These are phyloP conservation scores for Pythium sp. DNA, from an alignment of 352 stramenopile genomes.

Conservation along the genomic window DNA sequence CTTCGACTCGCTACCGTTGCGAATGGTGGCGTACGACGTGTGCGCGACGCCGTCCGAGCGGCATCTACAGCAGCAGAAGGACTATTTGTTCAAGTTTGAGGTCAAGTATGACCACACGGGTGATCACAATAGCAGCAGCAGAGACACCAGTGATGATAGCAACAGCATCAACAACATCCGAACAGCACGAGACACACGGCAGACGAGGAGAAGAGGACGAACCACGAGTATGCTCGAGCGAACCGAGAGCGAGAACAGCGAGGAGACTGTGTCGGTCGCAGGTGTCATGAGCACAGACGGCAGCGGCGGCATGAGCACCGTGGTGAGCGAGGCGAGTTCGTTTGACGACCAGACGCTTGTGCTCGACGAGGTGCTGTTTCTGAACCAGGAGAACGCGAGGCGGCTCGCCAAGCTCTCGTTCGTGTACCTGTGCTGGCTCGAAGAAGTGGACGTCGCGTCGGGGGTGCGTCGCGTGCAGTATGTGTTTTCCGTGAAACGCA, in stretches of 20 bases:
- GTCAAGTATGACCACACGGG: constrained; percentile 44
- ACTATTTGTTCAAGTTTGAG: constrained; percentile 84
- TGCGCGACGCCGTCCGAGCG: constrained; percentile 18
- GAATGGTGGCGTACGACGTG: constrained; percentile 71
- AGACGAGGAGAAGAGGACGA: constrained; percentile 10
- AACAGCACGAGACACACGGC: neutral
- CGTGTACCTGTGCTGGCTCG: constrained; percentile 67
- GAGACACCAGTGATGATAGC: constrained; percentile 1
- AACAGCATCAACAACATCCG: neutral
- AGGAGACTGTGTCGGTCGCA: constrained; percentile 6
- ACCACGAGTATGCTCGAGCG: constrained; percentile 9
- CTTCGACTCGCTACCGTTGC: constrained; percentile 70
- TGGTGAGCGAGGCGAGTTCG: constrained; percentile 47
- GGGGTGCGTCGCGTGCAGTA: constrained; percentile 66
- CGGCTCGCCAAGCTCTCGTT: constrained; percentile 41
- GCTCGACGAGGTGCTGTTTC: constrained; percentile 32
- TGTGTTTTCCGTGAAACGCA: constrained; percentile 45
- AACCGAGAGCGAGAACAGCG: constrained; percentile 16
- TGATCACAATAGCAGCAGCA: constrained; percentile 4
- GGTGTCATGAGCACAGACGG: constrained; percentile 33
- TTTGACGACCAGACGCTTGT: constrained; percentile 31
- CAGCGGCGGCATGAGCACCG: constrained; percentile 36
- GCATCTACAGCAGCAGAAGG: constrained; percentile 57
- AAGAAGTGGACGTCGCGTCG: constrained; percentile 63
- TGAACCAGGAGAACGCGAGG: constrained; percentile 43